Conservation (phyloP, 2,329 filamentous ascomycete genomes). For the Tricladium varicosporioides region DNA sequence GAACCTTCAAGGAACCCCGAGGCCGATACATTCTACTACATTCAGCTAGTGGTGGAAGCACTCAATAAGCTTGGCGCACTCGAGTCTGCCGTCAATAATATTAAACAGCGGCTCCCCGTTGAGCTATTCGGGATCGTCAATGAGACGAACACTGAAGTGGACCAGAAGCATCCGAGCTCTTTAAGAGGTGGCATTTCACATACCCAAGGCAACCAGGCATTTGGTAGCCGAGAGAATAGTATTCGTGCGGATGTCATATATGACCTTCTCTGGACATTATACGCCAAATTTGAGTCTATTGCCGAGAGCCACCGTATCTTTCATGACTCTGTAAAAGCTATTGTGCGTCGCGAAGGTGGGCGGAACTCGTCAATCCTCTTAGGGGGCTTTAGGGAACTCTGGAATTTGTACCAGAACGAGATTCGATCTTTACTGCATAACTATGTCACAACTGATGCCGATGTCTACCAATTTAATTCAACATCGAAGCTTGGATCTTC, state of each 20-base stretch:
- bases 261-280: slow-evolving; percentile 87
- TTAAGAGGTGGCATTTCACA: slow-evolving; percentile 52
- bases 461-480: slow-evolving; percentile 70
- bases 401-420: slow-evolving; percentile 98
- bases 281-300: slow-evolving; percentile 96
- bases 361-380: slow-evolving; percentile 65
- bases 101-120: slow-evolving; percentile 90
- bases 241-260: slow-evolving; percentile 83
- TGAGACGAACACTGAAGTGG: slow-evolving; percentile 91
- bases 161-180: slow-evolving; percentile 86
- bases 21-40: slow-evolving; percentile 91
- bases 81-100: slow-evolving; percentile 80
- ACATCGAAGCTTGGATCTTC: slow-evolving; percentile 45
- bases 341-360: slow-evolving; percentile 75
- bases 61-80: slow-evolving; percentile 85
- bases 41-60: slow-evolving; percentile 82
- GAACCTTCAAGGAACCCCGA: slow-evolving; percentile 93
- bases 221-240: slow-evolving; percentile 68
- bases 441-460: slow-evolving; percentile 89
- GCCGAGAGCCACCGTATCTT: slow-evolving; percentile 92
- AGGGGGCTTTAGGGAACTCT: slow-evolving; percentile 91
- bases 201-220: slow-evolving; percentile 58
- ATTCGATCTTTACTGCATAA: slow-evolving; percentile 93
- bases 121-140: slow-evolving; percentile 93
- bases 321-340: slow-evolving; percentile 85